Evolutionary conservation across 1,284 basidiomycete genomes (phyloP).

Genomic region (Cystobasidium slooffiae): DNA sequence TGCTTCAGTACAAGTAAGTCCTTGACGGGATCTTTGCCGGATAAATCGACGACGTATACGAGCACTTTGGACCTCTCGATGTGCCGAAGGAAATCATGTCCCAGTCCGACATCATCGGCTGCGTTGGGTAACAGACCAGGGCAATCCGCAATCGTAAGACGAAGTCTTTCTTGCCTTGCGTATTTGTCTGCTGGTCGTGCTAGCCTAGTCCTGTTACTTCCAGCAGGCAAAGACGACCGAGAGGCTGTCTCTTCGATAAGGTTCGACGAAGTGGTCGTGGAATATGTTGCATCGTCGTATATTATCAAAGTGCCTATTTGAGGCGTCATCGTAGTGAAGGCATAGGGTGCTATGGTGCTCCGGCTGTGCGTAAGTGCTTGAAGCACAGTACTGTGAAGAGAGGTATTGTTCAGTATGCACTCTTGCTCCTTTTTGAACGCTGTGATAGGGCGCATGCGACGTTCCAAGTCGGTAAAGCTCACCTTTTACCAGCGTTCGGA

Average conservation of each 20-base stretch:
- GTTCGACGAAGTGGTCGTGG: slow-evolving; percentile 42
- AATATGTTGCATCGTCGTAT: slow-evolving; percentile 75
- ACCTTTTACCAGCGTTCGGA: slow-evolving; percentile 78
- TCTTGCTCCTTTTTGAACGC: no score
- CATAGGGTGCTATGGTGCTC: slow-evolving; percentile 86
- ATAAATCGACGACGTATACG: slow-evolving; percentile 90
- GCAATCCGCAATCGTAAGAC: slow-evolving; percentile 97
- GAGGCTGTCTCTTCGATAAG: slow-evolving; percentile 27
- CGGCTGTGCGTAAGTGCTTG: slow-evolving; percentile 85
- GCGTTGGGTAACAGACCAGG: slow-evolving; percentile 87
- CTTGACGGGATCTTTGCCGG: slow-evolving; percentile 70
- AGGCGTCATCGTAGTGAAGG: slow-evolving; percentile 94
- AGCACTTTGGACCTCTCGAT: slow-evolving; percentile 90
- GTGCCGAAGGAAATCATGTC: slow-evolving; percentile 89
- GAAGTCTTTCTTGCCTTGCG: slow-evolving; percentile 59
- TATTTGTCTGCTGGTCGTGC: slow-evolving; percentile 35
- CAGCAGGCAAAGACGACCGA: slow-evolving; percentile 54
- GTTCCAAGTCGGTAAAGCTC: slow-evolving; percentile 3
- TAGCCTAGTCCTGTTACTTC: not conserved
- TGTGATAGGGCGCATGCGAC: no score
- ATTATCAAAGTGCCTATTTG: slow-evolving; percentile 87
- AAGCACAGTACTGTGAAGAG: slow-evolving; percentile 70
- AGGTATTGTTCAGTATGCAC: slow-evolving; percentile 71
- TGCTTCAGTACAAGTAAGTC: slow-evolving; percentile 73
- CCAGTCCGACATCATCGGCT: slow-evolving; percentile 86